Conservation (phyloP, 441 rosid genomes). For the Populus tomentosa region DNA sequence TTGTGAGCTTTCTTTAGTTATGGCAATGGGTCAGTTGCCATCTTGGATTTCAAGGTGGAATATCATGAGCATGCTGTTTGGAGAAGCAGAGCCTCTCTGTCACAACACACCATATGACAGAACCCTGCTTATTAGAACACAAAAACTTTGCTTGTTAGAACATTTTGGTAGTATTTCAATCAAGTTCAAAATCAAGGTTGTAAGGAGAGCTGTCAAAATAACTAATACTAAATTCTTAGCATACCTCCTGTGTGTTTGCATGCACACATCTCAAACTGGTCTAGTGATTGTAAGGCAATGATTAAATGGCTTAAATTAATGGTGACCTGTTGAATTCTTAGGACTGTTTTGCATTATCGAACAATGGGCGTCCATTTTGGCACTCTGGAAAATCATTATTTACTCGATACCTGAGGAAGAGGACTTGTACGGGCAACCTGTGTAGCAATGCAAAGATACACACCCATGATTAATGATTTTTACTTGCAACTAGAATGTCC, state of each 20-base stretch:
- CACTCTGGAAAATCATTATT: neutral
- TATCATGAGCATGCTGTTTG: neutral
- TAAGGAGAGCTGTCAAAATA: neutral
- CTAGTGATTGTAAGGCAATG: neutral
- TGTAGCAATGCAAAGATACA: neutral
- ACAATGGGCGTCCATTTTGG: neutral
- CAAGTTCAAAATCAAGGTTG: neutral
- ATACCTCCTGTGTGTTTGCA: neutral
- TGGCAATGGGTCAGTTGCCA: neutral
- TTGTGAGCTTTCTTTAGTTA: neutral
- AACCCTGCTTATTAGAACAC: neutral
- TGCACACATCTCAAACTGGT: neutral
- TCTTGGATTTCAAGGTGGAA: neutral
- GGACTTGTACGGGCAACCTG: neutral
- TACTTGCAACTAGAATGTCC: neutral
- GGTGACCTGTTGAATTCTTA: neutral
- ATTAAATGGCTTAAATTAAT: neutral
- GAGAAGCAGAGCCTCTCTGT: neutral
- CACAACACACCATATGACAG: neutral
- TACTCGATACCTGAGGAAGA: neutral
- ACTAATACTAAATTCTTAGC: neutral
- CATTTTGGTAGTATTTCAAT: neutral
- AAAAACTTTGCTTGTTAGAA: neutral
- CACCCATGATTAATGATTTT: neutral
- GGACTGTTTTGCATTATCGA: neutral